Conservation (phyloP, 805 yeast species). For the Candida boleticola region DNA sequence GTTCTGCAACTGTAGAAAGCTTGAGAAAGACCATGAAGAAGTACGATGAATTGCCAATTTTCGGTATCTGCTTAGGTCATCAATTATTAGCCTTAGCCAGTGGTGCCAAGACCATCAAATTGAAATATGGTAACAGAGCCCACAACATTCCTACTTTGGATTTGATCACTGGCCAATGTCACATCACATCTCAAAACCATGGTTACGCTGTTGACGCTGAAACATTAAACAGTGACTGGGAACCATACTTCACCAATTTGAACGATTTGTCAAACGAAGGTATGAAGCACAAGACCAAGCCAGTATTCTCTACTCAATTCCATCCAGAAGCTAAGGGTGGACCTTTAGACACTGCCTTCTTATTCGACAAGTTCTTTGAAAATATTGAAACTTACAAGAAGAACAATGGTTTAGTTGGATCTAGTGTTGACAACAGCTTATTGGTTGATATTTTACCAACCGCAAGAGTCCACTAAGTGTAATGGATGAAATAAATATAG, state of each 20-base stretch:
- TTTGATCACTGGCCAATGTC: conserved; percentile 86
- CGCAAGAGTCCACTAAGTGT: conserved; percentile 49
- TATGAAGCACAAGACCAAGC: conserved; percentile 83
- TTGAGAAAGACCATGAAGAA: conserved; percentile 67
- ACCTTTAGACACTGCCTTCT: conserved; percentile 86
- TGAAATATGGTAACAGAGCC: conserved; percentile 98
- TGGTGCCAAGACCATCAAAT: conserved; percentile 88
- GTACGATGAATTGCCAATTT: conserved; percentile 74
- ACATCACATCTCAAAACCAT: conserved; percentile 97
- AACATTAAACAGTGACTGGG: conserved; percentile 76
- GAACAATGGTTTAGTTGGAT: conserved; percentile 38
- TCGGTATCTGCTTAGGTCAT: conserved; percentile 98
- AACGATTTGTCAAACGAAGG: conserved; percentile 98
- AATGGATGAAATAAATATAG: not conserved
- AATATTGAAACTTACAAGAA: conserved; percentile 56
- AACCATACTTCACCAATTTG: conserved; percentile 82
- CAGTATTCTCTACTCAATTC: conserved; percentile 95
- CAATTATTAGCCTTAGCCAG: conserved; percentile 93
- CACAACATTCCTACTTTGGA: conserved; percentile 97
- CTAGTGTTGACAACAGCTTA: conserved; percentile 46
- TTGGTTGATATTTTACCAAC: conserved; percentile 63
- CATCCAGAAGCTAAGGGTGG: conserved; percentile 99
- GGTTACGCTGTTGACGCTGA: conserved; percentile 92
- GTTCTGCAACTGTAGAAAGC: conserved; percentile 72
- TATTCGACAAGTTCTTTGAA: conserved; percentile 86